Evolutionary conservation across 2,329 filamentous ascomycete species (phyloP).

Genomic region (Alternaria viburni): DNA sequence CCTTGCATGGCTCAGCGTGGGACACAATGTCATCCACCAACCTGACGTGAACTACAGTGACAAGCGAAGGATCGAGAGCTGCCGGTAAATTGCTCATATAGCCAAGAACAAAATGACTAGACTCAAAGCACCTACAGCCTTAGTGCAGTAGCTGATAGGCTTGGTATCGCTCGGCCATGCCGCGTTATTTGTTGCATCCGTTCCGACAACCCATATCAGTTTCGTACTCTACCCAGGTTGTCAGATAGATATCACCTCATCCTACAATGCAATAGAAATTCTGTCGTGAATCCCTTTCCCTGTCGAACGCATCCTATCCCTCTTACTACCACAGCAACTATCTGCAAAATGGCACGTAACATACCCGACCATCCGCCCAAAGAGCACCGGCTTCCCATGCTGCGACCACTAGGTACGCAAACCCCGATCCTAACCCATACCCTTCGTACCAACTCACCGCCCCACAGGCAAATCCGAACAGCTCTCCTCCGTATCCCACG

Average conservation of each 20-base stretch:
- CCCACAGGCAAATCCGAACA: constrained; percentile 49
- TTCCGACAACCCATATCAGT: rapidly evolving
- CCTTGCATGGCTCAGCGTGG: too few species aligned
- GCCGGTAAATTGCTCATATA: not conserved
- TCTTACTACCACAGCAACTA: not conserved
- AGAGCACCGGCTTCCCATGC: not conserved
- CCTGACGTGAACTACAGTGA: not conserved
- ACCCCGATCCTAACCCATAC: not conserved
- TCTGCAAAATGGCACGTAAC: not conserved
- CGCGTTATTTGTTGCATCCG: not conserved
- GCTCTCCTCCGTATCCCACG: constrained; percentile 50
- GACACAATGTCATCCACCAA: not conserved
- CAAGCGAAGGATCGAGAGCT: not conserved
- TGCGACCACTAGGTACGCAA: not conserved
- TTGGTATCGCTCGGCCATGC: not conserved
- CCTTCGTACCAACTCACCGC: not conserved
- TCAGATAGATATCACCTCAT: not conserved
- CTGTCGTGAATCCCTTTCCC: not conserved
- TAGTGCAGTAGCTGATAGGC: not conserved
- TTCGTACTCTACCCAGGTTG: not conserved
- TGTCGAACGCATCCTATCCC: not conserved
- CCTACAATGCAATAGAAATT: not conserved
- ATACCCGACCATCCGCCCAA: not conserved
- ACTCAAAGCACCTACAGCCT: not conserved
- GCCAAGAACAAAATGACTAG: not conserved